Evolutionary conservation across 768 basidiomycete genomes (phyloP).

Genomic region (Russula brevipes): DNA sequence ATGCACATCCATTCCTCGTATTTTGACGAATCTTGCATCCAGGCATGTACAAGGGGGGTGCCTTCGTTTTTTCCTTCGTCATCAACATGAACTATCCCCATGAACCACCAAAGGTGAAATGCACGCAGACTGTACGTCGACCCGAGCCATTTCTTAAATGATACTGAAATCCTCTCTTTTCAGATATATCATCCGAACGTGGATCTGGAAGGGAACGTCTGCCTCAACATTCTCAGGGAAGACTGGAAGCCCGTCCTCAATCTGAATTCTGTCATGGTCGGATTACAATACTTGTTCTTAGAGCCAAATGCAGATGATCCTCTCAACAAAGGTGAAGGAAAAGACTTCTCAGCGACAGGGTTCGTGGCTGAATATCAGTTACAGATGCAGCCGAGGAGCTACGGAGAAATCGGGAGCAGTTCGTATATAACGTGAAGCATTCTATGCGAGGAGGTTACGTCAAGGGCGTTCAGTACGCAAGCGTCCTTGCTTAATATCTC

Average conservation of each 20-base stretch:
- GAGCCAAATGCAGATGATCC: constrained; percentile 99
- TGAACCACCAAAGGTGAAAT: constrained; percentile 98
- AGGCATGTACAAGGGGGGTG: constrained; percentile 99
- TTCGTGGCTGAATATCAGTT: constrained; percentile 1
- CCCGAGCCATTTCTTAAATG: background rate
- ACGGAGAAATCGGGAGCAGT: constrained; percentile 79
- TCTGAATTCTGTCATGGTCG: constrained; percentile 97
- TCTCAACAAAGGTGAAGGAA: constrained; percentile 85
- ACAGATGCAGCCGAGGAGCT: constrained; percentile 95
- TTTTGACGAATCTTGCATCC: constrained; percentile 6
- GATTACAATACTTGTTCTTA: constrained; percentile 95
- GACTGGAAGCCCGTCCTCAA: constrained; percentile 99
- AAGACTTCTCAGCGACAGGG: background rate
- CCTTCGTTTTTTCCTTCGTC: constrained; percentile 88
- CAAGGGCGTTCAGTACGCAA: constrained; percentile 75
- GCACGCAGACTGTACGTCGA: constrained; percentile 76
- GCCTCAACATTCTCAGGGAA: constrained; percentile 95
- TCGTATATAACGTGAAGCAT: constrained; percentile 76
- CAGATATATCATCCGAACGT: constrained; percentile 99
- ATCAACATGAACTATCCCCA: constrained; percentile 99
- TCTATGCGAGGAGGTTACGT: constrained; percentile 81
- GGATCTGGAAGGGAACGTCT: constrained; percentile 97
- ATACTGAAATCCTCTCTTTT: background rate
- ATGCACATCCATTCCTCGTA: background rate
- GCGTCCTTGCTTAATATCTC: constrained; percentile 49